Conservation (phyloP, 805 yeast genomes). For the Cyberlindnera euphorbiae region DNA sequence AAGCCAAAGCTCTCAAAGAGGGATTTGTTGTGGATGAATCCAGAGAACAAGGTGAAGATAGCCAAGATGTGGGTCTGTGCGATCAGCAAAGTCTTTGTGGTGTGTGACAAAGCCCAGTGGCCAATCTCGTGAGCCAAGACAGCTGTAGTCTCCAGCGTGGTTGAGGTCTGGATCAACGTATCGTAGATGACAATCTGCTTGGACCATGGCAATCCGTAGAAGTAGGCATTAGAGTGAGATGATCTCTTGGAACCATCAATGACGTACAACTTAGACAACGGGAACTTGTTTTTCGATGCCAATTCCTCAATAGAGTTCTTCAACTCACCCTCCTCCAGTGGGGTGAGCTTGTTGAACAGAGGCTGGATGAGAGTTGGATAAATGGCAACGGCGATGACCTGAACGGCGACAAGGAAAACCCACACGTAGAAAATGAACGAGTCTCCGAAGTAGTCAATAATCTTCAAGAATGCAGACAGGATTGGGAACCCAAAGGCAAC, state of each 20-base stretch:
- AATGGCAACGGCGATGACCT: slow-evolving; percentile 67
- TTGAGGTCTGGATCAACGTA: slow-evolving; percentile 77
- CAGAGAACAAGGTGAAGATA: slow-evolving; percentile 70
- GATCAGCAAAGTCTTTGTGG: slow-evolving; percentile 65
- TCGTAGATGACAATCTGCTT: slow-evolving; percentile 94
- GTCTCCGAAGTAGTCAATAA: slow-evolving; percentile 76
- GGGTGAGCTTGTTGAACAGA: slow-evolving; percentile 83
- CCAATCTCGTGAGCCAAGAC: slow-evolving; percentile 98
- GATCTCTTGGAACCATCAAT: slow-evolving; percentile 97
- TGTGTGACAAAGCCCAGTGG: slow-evolving; percentile 92
- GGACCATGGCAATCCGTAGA: slow-evolving; percentile 94
- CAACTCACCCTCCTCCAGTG: slow-evolving; percentile 86
- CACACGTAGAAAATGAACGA: slow-evolving; percentile 78
- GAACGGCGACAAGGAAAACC: slow-evolving; percentile 64
- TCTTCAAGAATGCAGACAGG: slow-evolving; percentile 69
- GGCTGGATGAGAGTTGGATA: slow-evolving; percentile 89
- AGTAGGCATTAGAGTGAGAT: slow-evolving; percentile 94
- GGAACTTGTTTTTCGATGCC: slow-evolving; percentile 75
- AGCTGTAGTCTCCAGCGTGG: slow-evolving; percentile 80
- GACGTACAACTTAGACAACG: slow-evolving; percentile 78
- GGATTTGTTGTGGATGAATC: slow-evolving; percentile 74
- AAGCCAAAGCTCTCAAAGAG: slow-evolving; percentile 81
- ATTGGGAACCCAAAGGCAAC: slow-evolving; percentile 66
- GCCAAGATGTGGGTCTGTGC: slow-evolving; percentile 60
- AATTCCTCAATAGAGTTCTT: slow-evolving; percentile 74